Percentiles rank a stretch among this genome's conserved stretches.
Evolutionary conservation across 176 grass and related monocot species (phyloP).

Genomic region (Poa pratensis): DNA sequence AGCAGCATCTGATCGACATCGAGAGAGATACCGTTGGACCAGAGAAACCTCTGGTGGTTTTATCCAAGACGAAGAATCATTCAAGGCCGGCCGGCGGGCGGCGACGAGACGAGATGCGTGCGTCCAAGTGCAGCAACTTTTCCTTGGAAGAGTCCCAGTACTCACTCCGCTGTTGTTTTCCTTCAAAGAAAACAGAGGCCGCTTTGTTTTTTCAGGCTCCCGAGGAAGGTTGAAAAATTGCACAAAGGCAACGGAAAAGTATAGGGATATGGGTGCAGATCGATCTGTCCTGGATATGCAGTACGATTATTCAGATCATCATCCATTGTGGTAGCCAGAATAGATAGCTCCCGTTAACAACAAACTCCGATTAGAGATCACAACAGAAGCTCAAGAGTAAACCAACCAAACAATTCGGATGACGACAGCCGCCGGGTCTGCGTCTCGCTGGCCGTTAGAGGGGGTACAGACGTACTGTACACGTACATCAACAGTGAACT

Average conservation of each 20-base stretch:
- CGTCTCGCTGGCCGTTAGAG: background rate
- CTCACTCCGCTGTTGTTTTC: background rate
- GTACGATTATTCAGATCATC: too few species aligned
- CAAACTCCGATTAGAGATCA: too few species aligned
- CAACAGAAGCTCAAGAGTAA: background rate
- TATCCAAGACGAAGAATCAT: background rate
- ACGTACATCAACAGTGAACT: background rate
- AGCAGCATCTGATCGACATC: constrained; percentile 35
- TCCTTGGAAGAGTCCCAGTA: constrained; percentile 7
- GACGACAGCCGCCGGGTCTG: background rate
- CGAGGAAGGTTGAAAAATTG: background rate
- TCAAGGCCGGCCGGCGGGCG: background rate
- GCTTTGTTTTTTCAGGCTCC: constrained; percentile 22
- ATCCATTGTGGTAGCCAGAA: background rate
- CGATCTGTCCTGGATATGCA: too few species aligned
- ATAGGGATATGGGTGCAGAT: too few species aligned
- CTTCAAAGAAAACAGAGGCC: background rate
- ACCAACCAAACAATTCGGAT: background rate
- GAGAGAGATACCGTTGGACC: constrained; percentile 22
- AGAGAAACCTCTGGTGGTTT: constrained; percentile 25
- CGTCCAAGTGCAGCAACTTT: constrained; percentile 6
- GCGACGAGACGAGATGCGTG: constrained; percentile 11
- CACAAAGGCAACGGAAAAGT: background rate
- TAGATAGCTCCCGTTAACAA: background rate
- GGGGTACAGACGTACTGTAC: background rate